Percentiles rank a stretch among this genome's conserved stretches.
phyloP scores from a whole-genome alignment of 1,139 yeast species.

The Yamadazyma trypodendri region DNA sequence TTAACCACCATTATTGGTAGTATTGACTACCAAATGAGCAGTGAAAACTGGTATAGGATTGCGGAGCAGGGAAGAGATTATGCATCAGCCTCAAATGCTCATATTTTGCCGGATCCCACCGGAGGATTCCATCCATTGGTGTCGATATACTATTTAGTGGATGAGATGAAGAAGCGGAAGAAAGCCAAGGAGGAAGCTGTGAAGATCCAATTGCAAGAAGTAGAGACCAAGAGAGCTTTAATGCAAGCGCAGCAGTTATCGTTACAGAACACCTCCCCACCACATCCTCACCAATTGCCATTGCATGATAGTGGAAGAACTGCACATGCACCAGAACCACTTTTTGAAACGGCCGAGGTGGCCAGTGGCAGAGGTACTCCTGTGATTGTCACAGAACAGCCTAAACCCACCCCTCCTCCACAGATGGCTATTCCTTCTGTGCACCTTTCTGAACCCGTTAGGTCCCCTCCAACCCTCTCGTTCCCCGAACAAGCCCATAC shows the following conservation, averaged over 20 bases:
- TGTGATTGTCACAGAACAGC: slow-evolving; percentile 15
- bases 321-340: slow-evolving; percentile 4
- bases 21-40: slow-evolving; percentile 65
- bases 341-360: slow-evolving; percentile 8
- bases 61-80: slow-evolving; percentile 42
- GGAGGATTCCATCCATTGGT: slow-evolving; percentile 85
- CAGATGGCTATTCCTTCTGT: slow-evolving; percentile 5
- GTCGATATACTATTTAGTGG: slow-evolving; percentile 82
- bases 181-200: slow-evolving; percentile 53
- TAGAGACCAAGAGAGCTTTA: slow-evolving; percentile 19
- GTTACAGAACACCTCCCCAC: neutral
- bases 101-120: slow-evolving; percentile 71
- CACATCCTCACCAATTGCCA: slow-evolving; percentile 3
- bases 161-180: slow-evolving; percentile 76
- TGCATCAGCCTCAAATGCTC: slow-evolving; percentile 39
- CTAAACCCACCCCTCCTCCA: slow-evolving; percentile 17
- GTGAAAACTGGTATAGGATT: slow-evolving; percentile 62
- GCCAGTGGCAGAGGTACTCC: slow-evolving; percentile 9
- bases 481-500: slow-evolving; percentile 75
- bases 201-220: slow-evolving; percentile 25
- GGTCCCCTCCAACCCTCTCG: slow-evolving; percentile 28
- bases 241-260: neutral
- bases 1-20: slow-evolving; percentile 62
- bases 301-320: slow-evolving; percentile 2
- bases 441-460: slow-evolving; percentile 5